Conservation (phyloP, 352 stramenopile genomes). For the Globisporangium parvum region DNA sequence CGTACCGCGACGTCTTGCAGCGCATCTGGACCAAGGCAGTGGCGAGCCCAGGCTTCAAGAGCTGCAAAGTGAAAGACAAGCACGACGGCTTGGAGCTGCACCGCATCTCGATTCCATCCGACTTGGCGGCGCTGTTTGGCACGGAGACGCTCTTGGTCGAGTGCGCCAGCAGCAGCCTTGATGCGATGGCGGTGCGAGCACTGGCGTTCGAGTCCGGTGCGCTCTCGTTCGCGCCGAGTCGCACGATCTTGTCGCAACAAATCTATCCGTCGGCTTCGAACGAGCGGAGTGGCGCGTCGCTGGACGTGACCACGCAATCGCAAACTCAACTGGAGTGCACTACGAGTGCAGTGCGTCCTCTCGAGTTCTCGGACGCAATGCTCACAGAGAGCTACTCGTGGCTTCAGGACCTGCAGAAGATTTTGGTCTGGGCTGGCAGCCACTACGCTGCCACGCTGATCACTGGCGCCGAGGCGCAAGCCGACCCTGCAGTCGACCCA, state of each 20-base stretch:
- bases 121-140: conserved; percentile 43
- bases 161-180: conserved; percentile 3
- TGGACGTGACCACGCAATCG: not conserved
- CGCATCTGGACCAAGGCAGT: conserved; percentile 36
- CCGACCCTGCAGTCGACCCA: conserved; percentile 17
- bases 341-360: not conserved
- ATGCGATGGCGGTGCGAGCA: not conserved
- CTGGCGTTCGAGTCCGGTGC: conserved; percentile 22
- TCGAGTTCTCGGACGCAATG: conserved; percentile 14
- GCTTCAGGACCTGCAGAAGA: conserved; percentile 61
- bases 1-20: conserved; percentile 29
- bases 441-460: conserved; percentile 62
- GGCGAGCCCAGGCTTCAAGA: conserved; percentile 17
- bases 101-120: conserved; percentile 28
- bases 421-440: conserved; percentile 53
- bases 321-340: not conserved
- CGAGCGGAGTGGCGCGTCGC: not conserved
- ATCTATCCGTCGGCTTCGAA: conserved; percentile 23
- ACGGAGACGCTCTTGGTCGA: conserved; percentile 37
- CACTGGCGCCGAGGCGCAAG: conserved; percentile 21
- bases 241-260: conserved; percentile 55
- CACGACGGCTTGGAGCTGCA: conserved; percentile 21
- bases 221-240: conserved; percentile 33
- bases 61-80: conserved; percentile 28
- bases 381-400: conserved; percentile 31